These are phyloP conservation scores for Teunomyces atbi DNA, from an alignment of 805 yeast genomes.

Conservation along the genomic window DNA sequence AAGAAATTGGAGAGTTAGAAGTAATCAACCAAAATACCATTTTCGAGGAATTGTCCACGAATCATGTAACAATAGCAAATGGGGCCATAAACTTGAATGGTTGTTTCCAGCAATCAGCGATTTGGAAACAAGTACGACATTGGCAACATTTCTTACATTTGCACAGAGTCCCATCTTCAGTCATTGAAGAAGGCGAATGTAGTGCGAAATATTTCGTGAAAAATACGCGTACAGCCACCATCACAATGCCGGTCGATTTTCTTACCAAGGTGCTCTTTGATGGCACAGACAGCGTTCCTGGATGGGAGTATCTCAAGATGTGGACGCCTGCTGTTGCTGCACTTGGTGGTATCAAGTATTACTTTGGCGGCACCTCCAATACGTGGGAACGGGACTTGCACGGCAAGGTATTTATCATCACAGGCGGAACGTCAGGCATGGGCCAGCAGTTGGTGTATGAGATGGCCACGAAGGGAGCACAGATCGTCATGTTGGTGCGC, in stretches of 20 bases:
- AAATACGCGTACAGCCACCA: not conserved
- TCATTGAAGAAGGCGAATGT: too few species aligned
- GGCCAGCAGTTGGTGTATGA: slow-evolving; percentile 77
- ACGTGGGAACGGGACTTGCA: slow-evolving; percentile 93
- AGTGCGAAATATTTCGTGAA: too few species aligned
- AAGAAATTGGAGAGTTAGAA: too few species aligned
- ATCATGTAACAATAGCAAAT: too few species aligned
- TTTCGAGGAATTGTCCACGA: too few species aligned
- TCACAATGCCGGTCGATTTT: slow-evolving; percentile 79
- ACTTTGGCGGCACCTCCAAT: slow-evolving; percentile 75
- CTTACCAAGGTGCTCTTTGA: slow-evolving; percentile 65
- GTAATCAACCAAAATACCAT: too few species aligned
- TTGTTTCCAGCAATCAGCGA: too few species aligned
- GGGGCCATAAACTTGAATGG: too few species aligned
- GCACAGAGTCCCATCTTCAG: too few species aligned
- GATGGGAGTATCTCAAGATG: slow-evolving; percentile 56
- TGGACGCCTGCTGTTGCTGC: slow-evolving; percentile 52
- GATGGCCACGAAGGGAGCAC: slow-evolving; percentile 82
- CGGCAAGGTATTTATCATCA: slow-evolving; percentile 77
- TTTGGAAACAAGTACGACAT: too few species aligned
- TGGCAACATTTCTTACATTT: too few species aligned
- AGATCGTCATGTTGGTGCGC: slow-evolving; percentile 69
- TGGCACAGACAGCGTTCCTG: slow-evolving; percentile 76
- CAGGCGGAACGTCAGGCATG: slow-evolving; percentile 94
- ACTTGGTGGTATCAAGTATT: slow-evolving; percentile 57